Evolutionary conservation across 163 green algal genomes (phyloP).

Genomic region (Scenedesmus sp.): DNA sequence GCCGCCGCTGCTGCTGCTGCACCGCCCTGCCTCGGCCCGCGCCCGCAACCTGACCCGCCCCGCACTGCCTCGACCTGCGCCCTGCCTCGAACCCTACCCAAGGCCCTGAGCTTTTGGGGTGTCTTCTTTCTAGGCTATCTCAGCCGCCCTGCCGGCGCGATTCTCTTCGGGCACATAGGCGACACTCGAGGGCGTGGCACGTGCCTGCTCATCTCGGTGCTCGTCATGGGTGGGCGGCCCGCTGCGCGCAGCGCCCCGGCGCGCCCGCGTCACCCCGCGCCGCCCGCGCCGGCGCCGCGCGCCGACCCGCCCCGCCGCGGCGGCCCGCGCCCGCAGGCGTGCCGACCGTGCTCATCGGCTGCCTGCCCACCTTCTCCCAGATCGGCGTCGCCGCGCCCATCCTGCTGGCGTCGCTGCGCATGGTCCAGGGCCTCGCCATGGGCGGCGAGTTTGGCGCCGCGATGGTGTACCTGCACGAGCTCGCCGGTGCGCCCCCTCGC

Average conservation of each 20-base stretch:
- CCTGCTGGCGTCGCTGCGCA: slow-evolving; percentile 35
- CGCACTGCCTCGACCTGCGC: too few relatives aligned
- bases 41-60: too few relatives aligned
- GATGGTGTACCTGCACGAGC: not conserved
- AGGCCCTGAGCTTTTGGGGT: slow-evolving; percentile 44
- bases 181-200: slow-evolving; percentile 52
- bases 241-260: too few relatives aligned
- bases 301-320: too few relatives aligned
- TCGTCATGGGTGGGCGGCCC: too few relatives aligned
- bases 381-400: slow-evolving; percentile 39
- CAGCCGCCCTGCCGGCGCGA: slow-evolving; percentile 51
- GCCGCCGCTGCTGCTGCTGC: too few relatives aligned
- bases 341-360: slow-evolving; percentile 44
- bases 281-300: too few relatives aligned
- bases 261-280: too few relatives aligned
- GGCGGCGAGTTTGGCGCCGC: slow-evolving; percentile 37
- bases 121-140: slow-evolving; percentile 49
- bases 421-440: slow-evolving; percentile 43
- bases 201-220: slow-evolving; percentile 57
- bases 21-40: too few relatives aligned
- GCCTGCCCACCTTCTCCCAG: slow-evolving; percentile 28
- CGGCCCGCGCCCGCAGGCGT: too few relatives aligned
- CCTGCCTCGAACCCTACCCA: too few relatives aligned
- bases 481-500: not conserved
- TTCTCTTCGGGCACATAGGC: slow-evolving; percentile 53